Conservation (phyloP, 2,329 filamentous ascomycete genomes). For the Chaetothyriales sp. region DNA sequence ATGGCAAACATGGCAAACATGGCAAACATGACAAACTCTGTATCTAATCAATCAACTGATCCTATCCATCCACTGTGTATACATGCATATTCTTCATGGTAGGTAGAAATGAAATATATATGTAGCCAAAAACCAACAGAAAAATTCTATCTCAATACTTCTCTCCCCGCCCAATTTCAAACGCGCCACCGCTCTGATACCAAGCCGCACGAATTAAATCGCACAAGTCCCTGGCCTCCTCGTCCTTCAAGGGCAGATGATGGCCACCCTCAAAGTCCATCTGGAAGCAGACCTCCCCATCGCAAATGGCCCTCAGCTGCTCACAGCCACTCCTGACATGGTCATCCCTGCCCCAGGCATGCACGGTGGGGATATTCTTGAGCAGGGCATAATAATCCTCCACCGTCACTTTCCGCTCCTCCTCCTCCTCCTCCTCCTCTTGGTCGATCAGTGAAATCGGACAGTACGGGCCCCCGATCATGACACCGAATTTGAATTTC, state of each 20-base stretch:
- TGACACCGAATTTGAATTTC: constrained; percentile 16
- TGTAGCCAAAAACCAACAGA: no score
- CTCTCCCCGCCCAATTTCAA: constrained; percentile 2
- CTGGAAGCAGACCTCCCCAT: constrained; percentile 14
- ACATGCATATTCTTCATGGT: no score
- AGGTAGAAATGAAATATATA: no score
- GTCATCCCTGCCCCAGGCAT: constrained; percentile 17
- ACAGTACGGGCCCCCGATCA: constrained; percentile 17
- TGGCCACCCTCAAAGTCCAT: constrained; percentile 18
- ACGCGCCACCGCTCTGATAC: constrained; percentile 13
- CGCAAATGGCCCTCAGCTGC: constrained; percentile 10
- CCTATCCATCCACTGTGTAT: no score
- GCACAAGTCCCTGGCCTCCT: constrained; percentile 17
- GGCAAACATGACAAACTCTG: no score
- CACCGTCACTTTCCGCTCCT: no score
- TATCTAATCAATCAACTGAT: no score
- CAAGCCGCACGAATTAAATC: constrained; percentile 17
- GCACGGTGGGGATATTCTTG: constrained; percentile 13
- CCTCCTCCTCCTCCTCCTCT: constrained; percentile 2
- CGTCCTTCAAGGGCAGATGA: constrained; percentile 16
- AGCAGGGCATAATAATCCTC: constrained; percentile 8
- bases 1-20: no score
- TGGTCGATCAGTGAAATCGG: constrained; percentile 11
- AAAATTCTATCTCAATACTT: background rate
- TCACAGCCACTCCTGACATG: constrained; percentile 15